These are phyloP conservation scores for Mentha longifolia DNA, from an alignment of 257 asterid genomes.

Conservation along the genomic window DNA sequence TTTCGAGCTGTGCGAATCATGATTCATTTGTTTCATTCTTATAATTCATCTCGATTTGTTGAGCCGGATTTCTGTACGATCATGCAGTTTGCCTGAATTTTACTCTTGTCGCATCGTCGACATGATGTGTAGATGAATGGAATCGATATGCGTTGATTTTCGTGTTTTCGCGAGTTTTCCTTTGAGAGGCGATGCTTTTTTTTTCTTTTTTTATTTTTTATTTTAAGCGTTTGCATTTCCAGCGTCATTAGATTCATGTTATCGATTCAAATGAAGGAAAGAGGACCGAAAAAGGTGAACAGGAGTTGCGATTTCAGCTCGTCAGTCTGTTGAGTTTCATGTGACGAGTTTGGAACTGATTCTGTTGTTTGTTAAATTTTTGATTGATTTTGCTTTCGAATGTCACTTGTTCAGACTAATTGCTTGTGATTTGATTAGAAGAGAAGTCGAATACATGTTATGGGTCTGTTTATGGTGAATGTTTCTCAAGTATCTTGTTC, in stretches of 20 bases:
- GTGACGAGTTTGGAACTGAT: conserved; percentile 10
- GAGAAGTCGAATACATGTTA: not conserved
- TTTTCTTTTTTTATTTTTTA: no score
- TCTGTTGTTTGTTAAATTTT: conserved; percentile 1
- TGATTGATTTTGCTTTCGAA: not conserved
- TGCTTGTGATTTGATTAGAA: not conserved
- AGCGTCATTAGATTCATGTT: not conserved
- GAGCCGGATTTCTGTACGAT: conserved; percentile 3
- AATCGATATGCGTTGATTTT: not conserved
- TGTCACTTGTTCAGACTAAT: not conserved
- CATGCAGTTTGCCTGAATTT: conserved; percentile 30
- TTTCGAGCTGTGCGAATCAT: conserved; percentile 15
- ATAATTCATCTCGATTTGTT: conserved; percentile 2
- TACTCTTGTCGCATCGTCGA: conserved; percentile 10
- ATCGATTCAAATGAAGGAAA: not conserved
- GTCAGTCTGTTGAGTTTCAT: not conserved
- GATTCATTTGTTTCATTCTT: not conserved
- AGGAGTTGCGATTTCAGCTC: not conserved
- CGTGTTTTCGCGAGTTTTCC: not conserved
- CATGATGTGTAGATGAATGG: not conserved
- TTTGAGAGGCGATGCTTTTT: conserved; percentile 4
- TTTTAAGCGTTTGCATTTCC: not conserved
- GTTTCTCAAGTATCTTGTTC: not conserved
- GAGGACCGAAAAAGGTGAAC: no score
- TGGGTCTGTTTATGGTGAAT: conserved; percentile 1